Base-by-base conservation (phyloP, 331 rosid genomes). In the Acacia concinna region DNA sequence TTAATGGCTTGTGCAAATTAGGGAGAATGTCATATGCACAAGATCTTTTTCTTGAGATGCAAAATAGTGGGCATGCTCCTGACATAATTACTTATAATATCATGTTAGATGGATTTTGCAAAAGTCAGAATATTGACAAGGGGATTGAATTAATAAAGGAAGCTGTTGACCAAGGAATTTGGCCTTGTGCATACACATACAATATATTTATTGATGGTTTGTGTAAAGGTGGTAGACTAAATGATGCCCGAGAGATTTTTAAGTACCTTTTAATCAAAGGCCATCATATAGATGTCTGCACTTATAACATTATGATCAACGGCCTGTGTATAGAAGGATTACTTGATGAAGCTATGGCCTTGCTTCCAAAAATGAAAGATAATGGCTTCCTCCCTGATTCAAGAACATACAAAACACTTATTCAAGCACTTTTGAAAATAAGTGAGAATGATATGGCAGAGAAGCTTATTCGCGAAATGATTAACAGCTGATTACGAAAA, bases 121-220 rank as follows among this genome's bases (percentile, higher is more conserved):
- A 59, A 27, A 59, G 32, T 27, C 66, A 65, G 43, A 35, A 65
- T 65, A 40, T 65, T 65, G 71, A 20, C 46, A 65, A 35, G 46
- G 71, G 46, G 5, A 4, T 65, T 18, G 15, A 1, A 2, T 65
- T 65, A 35, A 18, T 18, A 14, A 65, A 17, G 71, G 46, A 65
- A 2, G 43, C 43, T 34, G 71, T 34, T 6, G 30, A 65, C 28
- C 46, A 20, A 65, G 46, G 71, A 31, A 65, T 65, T 35, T 20
- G 43, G 71, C 71, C 71, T 18, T 8, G 7, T 65, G 25, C 35
- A 2, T 65, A 7, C 28, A 65, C 71, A 8, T 65, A 65, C 46
- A 65, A 65, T 59, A 59, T 59, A 59, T 20, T 59, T 27, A 59
- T 59, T 27, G 66, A 59, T 59, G 66, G 66, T 13, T 59, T 59